Evolutionary conservation across 2,329 filamentous ascomycete genomes (phyloP), one percentile per base, ranked within the genome.

Genomic region (Macrophomina tecta): DNA sequence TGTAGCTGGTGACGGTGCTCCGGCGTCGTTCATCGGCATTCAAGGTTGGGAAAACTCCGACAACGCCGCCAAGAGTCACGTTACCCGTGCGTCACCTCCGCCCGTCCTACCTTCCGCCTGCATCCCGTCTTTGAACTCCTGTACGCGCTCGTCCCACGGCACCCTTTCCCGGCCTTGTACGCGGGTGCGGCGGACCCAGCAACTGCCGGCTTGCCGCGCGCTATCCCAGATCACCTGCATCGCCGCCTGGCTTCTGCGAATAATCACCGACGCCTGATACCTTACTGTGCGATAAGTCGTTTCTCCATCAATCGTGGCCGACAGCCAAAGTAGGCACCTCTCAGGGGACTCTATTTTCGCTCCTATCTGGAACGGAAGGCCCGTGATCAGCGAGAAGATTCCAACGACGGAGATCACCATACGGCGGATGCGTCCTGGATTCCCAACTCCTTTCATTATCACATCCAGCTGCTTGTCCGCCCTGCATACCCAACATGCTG

Each of bases 331-430:
- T 34, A 30, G 42, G 40, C n/a, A 12, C 56, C 23, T 61, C 56
- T 61, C 56, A 61, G 56, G 56, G 40, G 56, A 46, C 56, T 61
- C 40, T 61, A 61, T 61, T 61, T 46, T 61, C 48, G 56, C 40
- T 61, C 40, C 56, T 61, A 48, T 61, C 38, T 28, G 30, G 30
- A 48, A 48, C 40, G 40, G 40, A 12, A 28, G 40, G 56, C 56
- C 56, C 56, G 56, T 48, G 40, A 23, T 34, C 56, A 48, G 38
- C 56, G 18, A 46, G 56, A 61, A 61, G 56, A 61, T 46, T 61
- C 40, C 56, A 48, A 46, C 7, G 40, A 14, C 12, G 56, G 28
- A 46, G 56, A 48, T 61, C 56, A 61, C 56, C 14, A 42, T 5
- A n/a, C 46, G 56, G 56, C 23, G 40, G 40, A 61, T 61, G 56